phyloP scores from a whole-genome alignment of 768 basidiomycete species.

The Mycena haematopus region DNA sequence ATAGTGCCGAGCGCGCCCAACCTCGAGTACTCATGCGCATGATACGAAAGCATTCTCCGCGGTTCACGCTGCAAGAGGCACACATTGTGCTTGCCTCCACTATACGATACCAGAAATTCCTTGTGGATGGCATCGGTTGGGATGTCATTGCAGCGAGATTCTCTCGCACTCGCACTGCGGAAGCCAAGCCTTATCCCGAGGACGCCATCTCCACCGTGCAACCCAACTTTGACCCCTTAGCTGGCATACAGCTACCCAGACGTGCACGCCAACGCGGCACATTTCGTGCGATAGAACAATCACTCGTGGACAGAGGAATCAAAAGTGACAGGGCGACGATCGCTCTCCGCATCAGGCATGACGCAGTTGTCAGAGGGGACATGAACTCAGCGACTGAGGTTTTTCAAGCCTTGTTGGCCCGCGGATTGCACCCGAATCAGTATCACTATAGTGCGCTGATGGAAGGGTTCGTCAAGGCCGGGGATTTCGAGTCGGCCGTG shows the following conservation, averaged over 20 bases:
- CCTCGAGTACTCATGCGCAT: conserved; percentile 56
- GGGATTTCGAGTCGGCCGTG: conserved; percentile 65
- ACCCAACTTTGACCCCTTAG: conserved; percentile 54
- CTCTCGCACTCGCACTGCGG: conserved; percentile 38
- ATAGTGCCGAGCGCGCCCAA: conserved; percentile 46
- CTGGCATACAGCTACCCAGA: conserved; percentile 47
- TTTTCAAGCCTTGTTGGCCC: conserved; percentile 64
- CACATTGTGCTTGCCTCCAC: conserved; percentile 60
- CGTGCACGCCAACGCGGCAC: conserved; percentile 39
- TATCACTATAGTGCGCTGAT: conserved; percentile 80
- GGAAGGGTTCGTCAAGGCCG: conserved; percentile 68
- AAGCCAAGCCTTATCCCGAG: conserved; percentile 25
- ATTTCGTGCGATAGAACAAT: conserved; percentile 50
- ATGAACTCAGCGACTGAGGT: conserved; percentile 56
- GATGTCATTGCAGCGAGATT: conserved; percentile 46
- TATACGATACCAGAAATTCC: conserved; percentile 57
- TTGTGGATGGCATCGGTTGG: conserved; percentile 55
- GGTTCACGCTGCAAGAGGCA: conserved; percentile 61
- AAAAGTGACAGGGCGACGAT: conserved; percentile 63
- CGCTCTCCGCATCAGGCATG: conserved; percentile 67
- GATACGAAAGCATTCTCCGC: conserved; percentile 54
- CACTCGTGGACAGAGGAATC: conserved; percentile 53
- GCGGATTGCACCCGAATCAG: conserved; percentile 73
- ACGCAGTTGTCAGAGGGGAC: conserved; percentile 60
- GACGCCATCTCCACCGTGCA: conserved; percentile 34